Conservation (phyloP, 2,329 filamentous ascomycete genomes). For the Zopfia rhizophila region DNA sequence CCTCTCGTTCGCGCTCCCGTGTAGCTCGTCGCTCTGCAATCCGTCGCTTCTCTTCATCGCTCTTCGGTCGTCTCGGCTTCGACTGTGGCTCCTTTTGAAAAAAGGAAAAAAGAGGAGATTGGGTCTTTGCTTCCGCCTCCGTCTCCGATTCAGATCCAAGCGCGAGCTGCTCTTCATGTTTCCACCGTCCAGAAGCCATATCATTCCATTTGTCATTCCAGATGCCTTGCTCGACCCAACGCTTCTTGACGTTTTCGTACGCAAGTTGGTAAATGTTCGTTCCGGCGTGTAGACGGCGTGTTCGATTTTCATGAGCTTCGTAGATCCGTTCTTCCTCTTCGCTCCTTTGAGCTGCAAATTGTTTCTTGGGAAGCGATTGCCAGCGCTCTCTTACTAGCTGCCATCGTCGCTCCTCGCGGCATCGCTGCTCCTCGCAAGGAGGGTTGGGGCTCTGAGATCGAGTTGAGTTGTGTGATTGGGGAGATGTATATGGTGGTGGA, state of each 20-base stretch:
- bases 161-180: conserved; percentile 2
- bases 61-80: too few relatives aligned
- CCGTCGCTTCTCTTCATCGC: conserved; percentile 10
- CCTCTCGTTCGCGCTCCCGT: conserved; percentile 9
- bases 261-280: conserved; percentile 1
- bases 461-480: background rate
- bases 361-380: background rate
- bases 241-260: conserved; percentile 1
- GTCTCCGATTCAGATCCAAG: conserved; percentile 5
- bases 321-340: too few relatives aligned
- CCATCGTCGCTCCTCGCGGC: too few relatives aligned
- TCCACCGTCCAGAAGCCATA: background rate
- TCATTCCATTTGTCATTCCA: conserved; percentile 4
- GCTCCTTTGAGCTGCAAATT: background rate
- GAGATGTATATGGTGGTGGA: conserved; percentile 6
- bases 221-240: conserved; percentile 4
- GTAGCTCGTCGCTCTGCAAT: conserved; percentile 6
- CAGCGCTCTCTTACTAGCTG: too few relatives aligned
- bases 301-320: too few relatives aligned
- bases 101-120: background rate
- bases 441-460: background rate
- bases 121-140: background rate
- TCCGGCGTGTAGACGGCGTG: background rate
- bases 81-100: too few relatives aligned
- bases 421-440: too few relatives aligned